phyloP scores from a whole-genome alignment of 2,329 filamentous ascomycete genomes.

The Bipolaris bicolor region DNA sequence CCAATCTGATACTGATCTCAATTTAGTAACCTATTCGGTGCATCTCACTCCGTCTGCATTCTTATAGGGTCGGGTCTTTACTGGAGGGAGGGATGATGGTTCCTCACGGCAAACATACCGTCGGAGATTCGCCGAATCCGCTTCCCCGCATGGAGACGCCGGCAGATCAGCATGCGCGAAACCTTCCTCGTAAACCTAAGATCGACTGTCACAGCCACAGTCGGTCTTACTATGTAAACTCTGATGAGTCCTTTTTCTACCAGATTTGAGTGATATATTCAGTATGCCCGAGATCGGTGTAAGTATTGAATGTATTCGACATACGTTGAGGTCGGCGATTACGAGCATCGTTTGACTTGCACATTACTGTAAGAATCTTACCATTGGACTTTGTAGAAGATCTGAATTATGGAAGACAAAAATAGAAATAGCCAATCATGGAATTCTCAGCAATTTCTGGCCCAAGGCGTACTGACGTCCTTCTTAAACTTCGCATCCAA shows the following conservation, averaged over 20 bases:
- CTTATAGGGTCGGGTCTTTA: neutral
- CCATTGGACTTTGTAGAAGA: neutral
- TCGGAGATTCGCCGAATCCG: conserved; percentile 15
- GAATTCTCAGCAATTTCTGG: neutral
- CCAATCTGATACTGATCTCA: neutral
- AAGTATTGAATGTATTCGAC: neutral
- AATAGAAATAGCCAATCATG: neutral
- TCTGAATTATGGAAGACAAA: neutral
- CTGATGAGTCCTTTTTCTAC: neutral
- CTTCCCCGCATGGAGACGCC: conserved; percentile 12
- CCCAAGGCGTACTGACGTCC: conserved; percentile 1
- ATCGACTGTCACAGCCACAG: neutral
- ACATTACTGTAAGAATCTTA: neutral
- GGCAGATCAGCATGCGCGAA: conserved; percentile 7
- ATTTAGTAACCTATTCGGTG: neutral
- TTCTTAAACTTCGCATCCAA: conserved; percentile 18
- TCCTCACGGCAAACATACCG: neutral
- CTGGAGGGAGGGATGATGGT: neutral
- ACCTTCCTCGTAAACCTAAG: conserved; percentile 3
- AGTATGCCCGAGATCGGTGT: neutral
- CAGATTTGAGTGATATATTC: neutral
- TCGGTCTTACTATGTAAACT: neutral
- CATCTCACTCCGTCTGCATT: neutral
- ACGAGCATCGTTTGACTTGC: neutral
- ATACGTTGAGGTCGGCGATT: neutral